Percentiles rank a stretch among this genome's conserved stretches.
phyloP scores from a whole-genome alignment of 179 eudicot species.

The Beta corolliflora region DNA sequence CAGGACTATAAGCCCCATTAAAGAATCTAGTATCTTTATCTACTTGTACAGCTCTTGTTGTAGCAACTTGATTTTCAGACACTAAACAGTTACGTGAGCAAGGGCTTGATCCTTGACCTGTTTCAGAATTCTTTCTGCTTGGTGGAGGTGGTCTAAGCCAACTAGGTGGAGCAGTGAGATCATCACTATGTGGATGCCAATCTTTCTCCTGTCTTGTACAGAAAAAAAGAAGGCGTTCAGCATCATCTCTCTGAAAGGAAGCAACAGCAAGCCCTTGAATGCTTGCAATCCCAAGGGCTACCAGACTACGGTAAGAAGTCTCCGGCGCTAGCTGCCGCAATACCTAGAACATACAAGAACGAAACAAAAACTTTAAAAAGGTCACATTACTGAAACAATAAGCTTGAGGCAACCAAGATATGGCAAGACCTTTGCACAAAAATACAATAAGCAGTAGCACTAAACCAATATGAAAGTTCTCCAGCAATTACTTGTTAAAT shows the following conservation, averaged over 20 bases:
- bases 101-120: conserved; percentile 43
- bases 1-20: conserved; percentile 45
- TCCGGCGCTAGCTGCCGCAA: conserved; percentile 96
- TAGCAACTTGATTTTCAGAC: conserved; percentile 25
- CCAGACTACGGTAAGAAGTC: conserved; percentile 77
- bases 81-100: conserved; percentile 32
- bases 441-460: neutral
- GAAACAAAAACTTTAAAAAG: neutral
- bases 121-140: conserved; percentile 50
- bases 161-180: conserved; percentile 46
- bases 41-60: conserved; percentile 37
- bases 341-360: conserved; percentile 49
- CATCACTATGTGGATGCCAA: conserved; percentile 28
- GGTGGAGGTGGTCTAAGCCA: conserved; percentile 94
- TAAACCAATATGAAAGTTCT: neutral
- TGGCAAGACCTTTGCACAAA: neutral
- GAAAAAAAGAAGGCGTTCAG: conserved; percentile 81
- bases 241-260: conserved; percentile 83
- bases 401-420: neutral
- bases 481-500: no score
- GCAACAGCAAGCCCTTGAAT: conserved; percentile 91
- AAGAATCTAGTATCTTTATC: conserved; percentile 31
- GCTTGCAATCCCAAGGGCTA: conserved; percentile 87
- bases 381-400: neutral
- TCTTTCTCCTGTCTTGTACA: conserved; percentile 43